A percentile compares a stretch with the other conserved stretches of the same genome.
These are phyloP conservation scores for Penicillium cinerascens DNA, from an alignment of 495 filamentous ascomycete species.

Conservation along the genomic window DNA sequence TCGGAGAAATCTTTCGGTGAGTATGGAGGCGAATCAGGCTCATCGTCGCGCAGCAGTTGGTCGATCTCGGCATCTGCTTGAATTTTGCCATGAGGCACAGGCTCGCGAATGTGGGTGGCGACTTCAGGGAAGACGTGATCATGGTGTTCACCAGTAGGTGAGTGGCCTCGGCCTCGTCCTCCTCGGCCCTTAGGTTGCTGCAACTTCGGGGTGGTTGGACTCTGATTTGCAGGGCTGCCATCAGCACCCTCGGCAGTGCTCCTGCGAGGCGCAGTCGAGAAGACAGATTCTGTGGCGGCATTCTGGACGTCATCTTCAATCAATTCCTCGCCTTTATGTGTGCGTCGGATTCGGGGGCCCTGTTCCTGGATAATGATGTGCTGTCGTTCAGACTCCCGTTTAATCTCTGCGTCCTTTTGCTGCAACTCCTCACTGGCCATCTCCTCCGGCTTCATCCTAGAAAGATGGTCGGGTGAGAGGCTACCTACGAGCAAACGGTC, in stretches of 20 bases:
- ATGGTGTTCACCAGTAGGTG: slow-evolving; percentile 35
- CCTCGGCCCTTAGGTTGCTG: slow-evolving; percentile 26
- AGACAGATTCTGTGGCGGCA: slow-evolving; percentile 47
- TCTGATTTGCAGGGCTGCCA: slow-evolving; percentile 32
- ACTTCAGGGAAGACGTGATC: slow-evolving; percentile 47
- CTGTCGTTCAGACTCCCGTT: slow-evolving; percentile 80
- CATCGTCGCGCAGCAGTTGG: slow-evolving; percentile 78
- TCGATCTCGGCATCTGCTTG: slow-evolving; percentile 88
- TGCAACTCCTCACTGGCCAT: slow-evolving; percentile 90
- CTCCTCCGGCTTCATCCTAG: slow-evolving; percentile 79
- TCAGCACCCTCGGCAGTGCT: slow-evolving; percentile 33
- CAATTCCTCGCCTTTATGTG: slow-evolving; percentile 93
- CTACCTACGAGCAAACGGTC: slow-evolving; percentile 67
- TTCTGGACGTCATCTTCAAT: slow-evolving; percentile 63
- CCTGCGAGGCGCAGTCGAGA: slow-evolving; percentile 42
- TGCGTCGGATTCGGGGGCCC: slow-evolving; percentile 78
- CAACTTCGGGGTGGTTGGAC: slow-evolving; percentile 30
- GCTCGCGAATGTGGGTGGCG: slow-evolving; percentile 38
- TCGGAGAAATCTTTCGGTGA: slow-evolving; percentile 70
- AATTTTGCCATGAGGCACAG: slow-evolving; percentile 38
- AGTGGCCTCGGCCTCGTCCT: slow-evolving; percentile 24
- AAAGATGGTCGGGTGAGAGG: slow-evolving; percentile 67
- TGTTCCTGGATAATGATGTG: slow-evolving; percentile 80
- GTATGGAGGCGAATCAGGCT: slow-evolving; percentile 80
- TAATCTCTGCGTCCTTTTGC: slow-evolving; percentile 68